Conservation (phyloP, 2,329 filamentous ascomycete genomes). For the Plenodomus lindquistii region DNA sequence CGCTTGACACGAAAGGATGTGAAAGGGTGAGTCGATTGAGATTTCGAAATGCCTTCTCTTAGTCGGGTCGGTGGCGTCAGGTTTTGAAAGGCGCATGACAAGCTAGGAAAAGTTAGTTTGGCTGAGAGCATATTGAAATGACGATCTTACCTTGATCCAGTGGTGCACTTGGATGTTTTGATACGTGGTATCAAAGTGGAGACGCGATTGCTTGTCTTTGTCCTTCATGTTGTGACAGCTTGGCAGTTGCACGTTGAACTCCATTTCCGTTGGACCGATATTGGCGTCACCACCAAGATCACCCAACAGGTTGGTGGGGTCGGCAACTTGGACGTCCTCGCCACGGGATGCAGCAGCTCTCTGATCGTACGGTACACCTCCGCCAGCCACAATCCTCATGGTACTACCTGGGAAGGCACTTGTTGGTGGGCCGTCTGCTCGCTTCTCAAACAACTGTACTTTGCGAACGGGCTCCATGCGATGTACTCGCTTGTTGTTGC, state of each 20-base stretch:
- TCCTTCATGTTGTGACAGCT: slow-evolving; percentile 83
- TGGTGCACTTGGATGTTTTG: slow-evolving; percentile 93
- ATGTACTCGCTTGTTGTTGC: slow-evolving; percentile 80
- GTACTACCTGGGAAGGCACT: slow-evolving; percentile 76
- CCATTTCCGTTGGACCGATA: slow-evolving; percentile 88
- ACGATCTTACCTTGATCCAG: slow-evolving; percentile 81
- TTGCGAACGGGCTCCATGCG: slow-evolving; percentile 83
- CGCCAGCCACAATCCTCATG: slow-evolving; percentile 76
- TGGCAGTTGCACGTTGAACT: slow-evolving; percentile 89
- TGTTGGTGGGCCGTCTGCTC: slow-evolving; percentile 75
- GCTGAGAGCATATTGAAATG: background rate
- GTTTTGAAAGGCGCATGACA: slow-evolving; percentile 86
- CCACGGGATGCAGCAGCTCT: slow-evolving; percentile 61
- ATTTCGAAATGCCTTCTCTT: slow-evolving; percentile 93
- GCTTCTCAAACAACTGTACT: slow-evolving; percentile 84
- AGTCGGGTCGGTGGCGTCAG: slow-evolving; percentile 74
- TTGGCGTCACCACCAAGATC: slow-evolving; percentile 74
- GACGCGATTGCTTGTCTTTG: slow-evolving; percentile 65
- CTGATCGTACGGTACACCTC: slow-evolving; percentile 71
- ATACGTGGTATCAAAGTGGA: slow-evolving; percentile 92
- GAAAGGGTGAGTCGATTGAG: slow-evolving; percentile 93
- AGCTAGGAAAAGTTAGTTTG: slow-evolving; percentile 60
- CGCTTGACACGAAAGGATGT: slow-evolving; percentile 90
- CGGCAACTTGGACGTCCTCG: slow-evolving; percentile 57
- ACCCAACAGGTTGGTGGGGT: slow-evolving; percentile 74